Percentiles rank a stretch among this genome's conserved stretches.
These are phyloP conservation scores for Sugiyamaella xylanicola DNA, from an alignment of 1,139 yeast genomes.

Conservation along the genomic window DNA sequence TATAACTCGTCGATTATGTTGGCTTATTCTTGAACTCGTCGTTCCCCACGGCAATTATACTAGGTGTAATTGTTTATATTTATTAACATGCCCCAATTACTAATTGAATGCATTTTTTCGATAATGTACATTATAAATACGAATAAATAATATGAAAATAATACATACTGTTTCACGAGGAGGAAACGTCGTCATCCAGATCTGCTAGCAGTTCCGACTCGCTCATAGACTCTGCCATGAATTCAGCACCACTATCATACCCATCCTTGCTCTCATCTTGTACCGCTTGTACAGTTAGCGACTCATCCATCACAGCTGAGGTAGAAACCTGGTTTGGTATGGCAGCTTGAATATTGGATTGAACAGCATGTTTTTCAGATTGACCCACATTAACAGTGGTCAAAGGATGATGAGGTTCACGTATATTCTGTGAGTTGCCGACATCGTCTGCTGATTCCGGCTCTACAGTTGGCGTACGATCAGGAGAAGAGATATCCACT, in stretches of 20 bases:
- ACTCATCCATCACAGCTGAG: background rate
- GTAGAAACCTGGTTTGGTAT: too few relatives aligned
- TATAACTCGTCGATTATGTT: too few relatives aligned
- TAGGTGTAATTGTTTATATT: conserved; percentile 1
- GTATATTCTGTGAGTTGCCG: too few relatives aligned
- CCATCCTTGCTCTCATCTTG: conserved; percentile 1
- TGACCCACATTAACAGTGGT: too few relatives aligned
- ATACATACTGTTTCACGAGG: background rate
- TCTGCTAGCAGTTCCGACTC: conserved; percentile 35
- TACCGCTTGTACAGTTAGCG: background rate
- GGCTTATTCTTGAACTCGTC: too few relatives aligned
- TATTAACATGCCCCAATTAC: conserved; percentile 7
- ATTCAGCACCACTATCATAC: conserved; percentile 24
- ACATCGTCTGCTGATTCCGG: too few relatives aligned
- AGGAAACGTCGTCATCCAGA: conserved; percentile 14
- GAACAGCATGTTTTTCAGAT: background rate
- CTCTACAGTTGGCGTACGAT: too few relatives aligned
- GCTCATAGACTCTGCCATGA: conserved; percentile 38
- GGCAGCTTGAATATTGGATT: too few relatives aligned
- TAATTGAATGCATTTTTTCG: conserved; percentile 10
- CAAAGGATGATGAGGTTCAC: too few relatives aligned
- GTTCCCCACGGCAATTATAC: background rate
- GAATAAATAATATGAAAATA: conserved; percentile 3
- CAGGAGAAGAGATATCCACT: background rate
- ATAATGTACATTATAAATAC: background rate